Percentiles rank a stretch among this genome's conserved stretches.
Conservation (phyloP, 2,329 filamentous ascomycete species). For the Periconia sp. region DNA sequence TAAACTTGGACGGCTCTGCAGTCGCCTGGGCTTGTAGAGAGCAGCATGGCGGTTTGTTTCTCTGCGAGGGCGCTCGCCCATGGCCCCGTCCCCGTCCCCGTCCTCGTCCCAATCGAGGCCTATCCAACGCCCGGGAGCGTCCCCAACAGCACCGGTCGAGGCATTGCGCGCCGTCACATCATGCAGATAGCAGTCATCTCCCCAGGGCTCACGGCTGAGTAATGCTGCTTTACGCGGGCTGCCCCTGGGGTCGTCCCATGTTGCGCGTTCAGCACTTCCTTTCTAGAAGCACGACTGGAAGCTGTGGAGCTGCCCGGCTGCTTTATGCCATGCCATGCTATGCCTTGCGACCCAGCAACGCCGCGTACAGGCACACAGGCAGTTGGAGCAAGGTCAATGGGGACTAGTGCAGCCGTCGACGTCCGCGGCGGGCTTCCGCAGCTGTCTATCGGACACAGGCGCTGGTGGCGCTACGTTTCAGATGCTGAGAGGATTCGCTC, state of each 20-base stretch:
- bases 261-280: no score
- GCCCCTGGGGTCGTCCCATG: no score
- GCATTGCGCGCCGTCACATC: background rate
- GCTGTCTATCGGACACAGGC: slow-evolving; percentile 20
- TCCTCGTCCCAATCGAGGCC: no score
- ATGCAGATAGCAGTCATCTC: no score
- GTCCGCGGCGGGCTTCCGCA: background rate
- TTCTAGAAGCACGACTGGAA: no score
- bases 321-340: no score
- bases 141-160: background rate
- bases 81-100: no score
- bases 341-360: no score
- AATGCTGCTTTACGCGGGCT: no score
- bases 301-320: background rate
- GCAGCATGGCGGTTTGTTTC: slow-evolving; percentile 6
- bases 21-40: slow-evolving; percentile 10
- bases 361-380: no score
- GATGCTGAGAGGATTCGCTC: background rate
- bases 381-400: background rate
- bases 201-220: no score
- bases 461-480: slow-evolving; percentile 33
- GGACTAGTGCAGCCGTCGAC: background rate
- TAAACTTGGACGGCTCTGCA: slow-evolving; percentile 23
- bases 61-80: background rate
- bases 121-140: background rate